Evolutionary conservation across 2,329 filamentous ascomycete genomes (phyloP).

Genomic region (Microdochium paspali): DNA sequence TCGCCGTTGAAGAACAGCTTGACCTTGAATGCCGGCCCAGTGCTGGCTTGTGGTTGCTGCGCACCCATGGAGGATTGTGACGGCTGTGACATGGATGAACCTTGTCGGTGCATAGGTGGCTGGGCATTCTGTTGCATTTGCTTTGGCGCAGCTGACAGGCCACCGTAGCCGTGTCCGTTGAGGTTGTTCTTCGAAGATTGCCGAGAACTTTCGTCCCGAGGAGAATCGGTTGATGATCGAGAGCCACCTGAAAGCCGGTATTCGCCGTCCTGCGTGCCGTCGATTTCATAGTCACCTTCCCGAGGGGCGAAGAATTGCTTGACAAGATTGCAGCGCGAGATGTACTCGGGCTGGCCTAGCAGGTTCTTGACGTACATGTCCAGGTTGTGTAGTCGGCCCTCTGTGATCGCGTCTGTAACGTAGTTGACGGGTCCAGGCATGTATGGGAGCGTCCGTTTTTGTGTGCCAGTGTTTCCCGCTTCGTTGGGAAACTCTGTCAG

Average conservation of each 20-base stretch:
- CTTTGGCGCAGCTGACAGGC: conserved; percentile 41
- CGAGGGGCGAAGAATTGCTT: conserved; percentile 85
- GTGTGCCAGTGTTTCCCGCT: conserved; percentile 73
- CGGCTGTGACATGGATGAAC: conserved; percentile 38
- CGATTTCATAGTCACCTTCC: conserved; percentile 88
- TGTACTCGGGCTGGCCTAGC: conserved; percentile 72
- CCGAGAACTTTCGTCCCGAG: conserved; percentile 47
- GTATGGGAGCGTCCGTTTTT: conserved; percentile 79
- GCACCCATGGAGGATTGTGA: conserved; percentile 48
- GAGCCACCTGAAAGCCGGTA: conserved; percentile 67
- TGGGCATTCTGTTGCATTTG: conserved; percentile 28
- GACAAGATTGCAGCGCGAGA: conserved; percentile 74
- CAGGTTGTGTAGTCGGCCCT: conserved; percentile 82
- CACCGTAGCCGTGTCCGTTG: conserved; percentile 46
- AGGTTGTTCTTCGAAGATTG: conserved; percentile 58
- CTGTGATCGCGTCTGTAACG: conserved; percentile 95
- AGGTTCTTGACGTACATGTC: conserved; percentile 95
- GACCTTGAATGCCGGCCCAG: conserved; percentile 65
- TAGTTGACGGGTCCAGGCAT: conserved; percentile 98
- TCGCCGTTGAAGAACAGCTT: conserved; percentile 93
- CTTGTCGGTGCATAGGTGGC: conserved; percentile 30
- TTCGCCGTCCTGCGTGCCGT: conserved; percentile 61
- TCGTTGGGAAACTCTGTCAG: conserved; percentile 88
- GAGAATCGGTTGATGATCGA: conserved; percentile 56
- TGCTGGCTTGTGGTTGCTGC: conserved; percentile 27